These are phyloP conservation scores for Termitomyces sp. DNA, from an alignment of 768 basidiomycete genomes.

Conservation along the genomic window DNA sequence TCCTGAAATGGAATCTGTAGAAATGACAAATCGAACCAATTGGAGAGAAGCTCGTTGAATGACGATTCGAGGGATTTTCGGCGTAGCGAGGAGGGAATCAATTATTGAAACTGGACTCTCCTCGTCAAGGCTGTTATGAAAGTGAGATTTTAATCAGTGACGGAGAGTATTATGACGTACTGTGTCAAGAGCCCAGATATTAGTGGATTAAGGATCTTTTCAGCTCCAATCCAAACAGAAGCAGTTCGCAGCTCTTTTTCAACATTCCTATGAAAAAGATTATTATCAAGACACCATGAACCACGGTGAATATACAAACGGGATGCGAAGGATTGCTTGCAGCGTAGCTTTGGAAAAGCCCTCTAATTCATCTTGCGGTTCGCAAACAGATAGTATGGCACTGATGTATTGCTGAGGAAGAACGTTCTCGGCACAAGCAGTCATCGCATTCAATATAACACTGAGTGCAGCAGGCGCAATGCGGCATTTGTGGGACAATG, in stretches of 20 bases:
- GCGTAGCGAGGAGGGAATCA: conserved; percentile 30
- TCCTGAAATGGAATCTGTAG: conserved; percentile 17
- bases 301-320: conserved; percentile 32
- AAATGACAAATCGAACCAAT: conserved; percentile 22
- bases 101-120: conserved; percentile 24
- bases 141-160: background rate
- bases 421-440: conserved; percentile 41
- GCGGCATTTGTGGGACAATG: conserved; percentile 60
- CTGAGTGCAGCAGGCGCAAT: conserved; percentile 55
- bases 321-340: conserved; percentile 36
- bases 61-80: conserved; percentile 25
- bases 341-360: conserved; percentile 35
- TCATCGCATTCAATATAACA: conserved; percentile 49
- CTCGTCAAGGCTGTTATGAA: conserved; percentile 25
- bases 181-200: conserved; percentile 30
- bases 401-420: conserved; percentile 56
- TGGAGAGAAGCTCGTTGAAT: conserved; percentile 23
- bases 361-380: conserved; percentile 52
- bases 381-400: conserved; percentile 59
- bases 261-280: conserved; percentile 30
- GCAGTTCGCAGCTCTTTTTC: conserved; percentile 40
- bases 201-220: conserved; percentile 54
- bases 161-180: conserved; percentile 16
- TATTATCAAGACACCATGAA: background rate
- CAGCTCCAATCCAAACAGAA: conserved; percentile 43